phyloP scores from a whole-genome alignment of 768 basidiomycete species.

The Trametes sanguinea region DNA sequence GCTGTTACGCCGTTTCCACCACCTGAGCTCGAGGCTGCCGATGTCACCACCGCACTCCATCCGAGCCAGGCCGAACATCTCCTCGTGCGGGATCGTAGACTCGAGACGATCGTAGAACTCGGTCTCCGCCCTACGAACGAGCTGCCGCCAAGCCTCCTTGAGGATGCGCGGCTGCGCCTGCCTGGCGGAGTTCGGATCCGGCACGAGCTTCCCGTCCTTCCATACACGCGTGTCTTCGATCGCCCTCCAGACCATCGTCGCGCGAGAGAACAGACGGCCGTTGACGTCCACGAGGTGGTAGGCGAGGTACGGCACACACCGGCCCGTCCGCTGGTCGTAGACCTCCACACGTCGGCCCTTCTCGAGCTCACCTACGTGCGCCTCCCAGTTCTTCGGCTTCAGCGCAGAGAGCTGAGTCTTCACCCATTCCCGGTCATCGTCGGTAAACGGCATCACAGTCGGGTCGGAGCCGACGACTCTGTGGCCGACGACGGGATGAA shows the following conservation, averaged over 20 bases:
- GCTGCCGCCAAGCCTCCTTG: constrained; percentile 24
- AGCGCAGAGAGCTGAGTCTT: neutral
- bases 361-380: neutral
- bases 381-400: neutral
- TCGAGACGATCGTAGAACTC: constrained; percentile 3
- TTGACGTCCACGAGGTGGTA: constrained; percentile 7
- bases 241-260: constrained; percentile 16
- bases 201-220: neutral
- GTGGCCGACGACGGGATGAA: constrained; percentile 2
- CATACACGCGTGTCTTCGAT: constrained; percentile 6
- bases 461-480: constrained; percentile 15
- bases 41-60: constrained; percentile 10
- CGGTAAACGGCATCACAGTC: neutral
- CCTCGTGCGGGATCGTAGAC: neutral
- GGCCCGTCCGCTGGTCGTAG: neutral
- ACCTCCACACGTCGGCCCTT: constrained; percentile 1
- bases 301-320: neutral
- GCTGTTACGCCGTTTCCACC: neutral
- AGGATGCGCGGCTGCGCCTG: neutral
- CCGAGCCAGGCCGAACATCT: neutral
- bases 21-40: neutral
- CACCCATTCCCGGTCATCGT: neutral
- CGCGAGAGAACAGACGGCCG: constrained; percentile 14
- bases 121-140: constrained; percentile 3
- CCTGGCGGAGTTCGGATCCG: neutral